Conservation (phyloP, 164 flowering plant species). For the Amborella trichopoda region DNA sequence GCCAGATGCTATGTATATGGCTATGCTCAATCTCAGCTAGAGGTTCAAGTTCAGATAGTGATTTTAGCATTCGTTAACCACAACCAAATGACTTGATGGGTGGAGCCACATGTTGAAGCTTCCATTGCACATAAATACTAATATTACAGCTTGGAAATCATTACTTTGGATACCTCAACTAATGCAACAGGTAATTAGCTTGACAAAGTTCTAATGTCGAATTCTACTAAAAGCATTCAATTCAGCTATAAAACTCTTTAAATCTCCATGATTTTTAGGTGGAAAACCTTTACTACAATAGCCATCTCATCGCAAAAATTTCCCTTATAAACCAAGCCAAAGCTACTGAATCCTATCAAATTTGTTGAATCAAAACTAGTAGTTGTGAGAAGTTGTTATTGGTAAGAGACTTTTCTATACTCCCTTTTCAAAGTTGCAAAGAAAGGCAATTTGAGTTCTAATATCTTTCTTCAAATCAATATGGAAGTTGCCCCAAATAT, state of each 20-base stretch:
- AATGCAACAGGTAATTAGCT: conserved; percentile 18
- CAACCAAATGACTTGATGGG: no score
- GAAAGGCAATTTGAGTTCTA: background rate
- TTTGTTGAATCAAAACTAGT: conserved; percentile 14
- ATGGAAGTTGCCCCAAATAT: background rate
- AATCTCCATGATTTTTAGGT: conserved; percentile 18
- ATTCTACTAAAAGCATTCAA: conserved; percentile 19
- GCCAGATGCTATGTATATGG: background rate
- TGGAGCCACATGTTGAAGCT: conserved; percentile 25
- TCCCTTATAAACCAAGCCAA: conserved; percentile 28
- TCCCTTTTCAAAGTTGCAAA: background rate
- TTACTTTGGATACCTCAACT: conserved; percentile 15
- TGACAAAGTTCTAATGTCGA: conserved; percentile 27
- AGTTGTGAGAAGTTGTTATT: conserved; percentile 12
- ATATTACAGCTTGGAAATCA: conserved; percentile 22
- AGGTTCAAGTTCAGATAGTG: conserved; percentile 9
- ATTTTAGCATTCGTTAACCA: no score
- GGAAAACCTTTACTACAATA: conserved; percentile 26
- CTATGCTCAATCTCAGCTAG: background rate
- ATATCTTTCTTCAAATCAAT: background rate
- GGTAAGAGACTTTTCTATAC: conserved; percentile 7
- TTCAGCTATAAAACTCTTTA: conserved; percentile 19
- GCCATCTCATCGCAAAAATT: conserved; percentile 1
- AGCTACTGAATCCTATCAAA: conserved; percentile 25
- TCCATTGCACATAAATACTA: conserved; percentile 26